These are phyloP conservation scores for Heliamphora exappendiculata DNA, from an alignment of 148 eudicot species.

Conservation along the genomic window DNA sequence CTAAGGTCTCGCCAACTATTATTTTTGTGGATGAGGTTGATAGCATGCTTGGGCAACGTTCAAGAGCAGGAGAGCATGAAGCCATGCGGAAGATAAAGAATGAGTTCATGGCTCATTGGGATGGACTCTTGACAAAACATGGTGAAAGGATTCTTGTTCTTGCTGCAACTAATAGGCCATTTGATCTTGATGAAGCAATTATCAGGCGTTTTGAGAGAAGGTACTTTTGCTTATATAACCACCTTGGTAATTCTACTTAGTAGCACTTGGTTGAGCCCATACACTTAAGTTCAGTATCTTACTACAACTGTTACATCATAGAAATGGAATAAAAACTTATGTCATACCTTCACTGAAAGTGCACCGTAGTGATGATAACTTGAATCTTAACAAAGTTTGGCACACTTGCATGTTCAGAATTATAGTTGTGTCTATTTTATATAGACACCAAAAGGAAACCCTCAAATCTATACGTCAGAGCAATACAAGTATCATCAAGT, in stretches of 20 bases:
- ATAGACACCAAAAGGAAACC: no score
- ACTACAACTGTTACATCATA: no score
- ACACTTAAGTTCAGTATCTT: no score
- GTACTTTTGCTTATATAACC: constrained; percentile 22
- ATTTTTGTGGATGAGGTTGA: constrained; percentile 95
- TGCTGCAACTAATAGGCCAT: constrained; percentile 95
- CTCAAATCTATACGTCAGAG: no score
- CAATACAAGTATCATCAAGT: no score
- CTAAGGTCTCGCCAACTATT: constrained; percentile 90
- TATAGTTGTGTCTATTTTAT: no score
- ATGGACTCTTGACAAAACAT: constrained; percentile 68
- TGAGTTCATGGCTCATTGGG: constrained; percentile 97
- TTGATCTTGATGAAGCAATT: constrained; percentile 96
- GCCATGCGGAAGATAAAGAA: constrained; percentile 96
- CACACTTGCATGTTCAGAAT: no score
- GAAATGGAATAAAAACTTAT: no score
- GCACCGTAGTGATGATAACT: no score
- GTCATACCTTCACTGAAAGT: no score
- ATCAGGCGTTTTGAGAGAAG: constrained; percentile 95
- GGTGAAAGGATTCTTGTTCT: constrained; percentile 86
- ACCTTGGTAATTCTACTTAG: neutral
- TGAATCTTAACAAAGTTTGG: no score
- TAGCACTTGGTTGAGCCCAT: neutral
- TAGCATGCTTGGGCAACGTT: constrained; percentile 91
- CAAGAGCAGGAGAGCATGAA: constrained; percentile 85